A percentile compares a stretch with the other conserved stretches of the same genome.
Evolutionary conservation across 352 stramenopile species (phyloP).

Genomic region (Aphanomyces cochlioides): DNA sequence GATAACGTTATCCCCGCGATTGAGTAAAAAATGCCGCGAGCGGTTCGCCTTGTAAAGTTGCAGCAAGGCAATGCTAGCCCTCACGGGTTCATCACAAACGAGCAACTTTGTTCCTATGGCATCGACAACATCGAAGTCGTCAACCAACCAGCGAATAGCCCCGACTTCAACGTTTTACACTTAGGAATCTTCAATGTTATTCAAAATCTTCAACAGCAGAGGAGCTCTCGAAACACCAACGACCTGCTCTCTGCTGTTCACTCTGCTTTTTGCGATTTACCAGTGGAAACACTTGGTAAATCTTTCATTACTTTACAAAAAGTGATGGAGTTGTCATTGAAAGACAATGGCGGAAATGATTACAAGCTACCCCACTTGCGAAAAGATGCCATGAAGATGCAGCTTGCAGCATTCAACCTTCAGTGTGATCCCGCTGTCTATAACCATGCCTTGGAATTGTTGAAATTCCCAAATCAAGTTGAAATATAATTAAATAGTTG

Average conservation of each 20-base stretch:
- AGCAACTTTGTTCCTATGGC: no score
- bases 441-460: background rate
- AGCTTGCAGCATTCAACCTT: background rate
- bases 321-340: constrained; percentile 3
- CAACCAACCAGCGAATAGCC: background rate
- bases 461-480: constrained; percentile 7
- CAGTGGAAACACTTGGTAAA: background rate
- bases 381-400: background rate
- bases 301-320: constrained; percentile 6
- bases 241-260: background rate
- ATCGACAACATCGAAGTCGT: background rate
- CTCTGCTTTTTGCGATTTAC: constrained; percentile 10
- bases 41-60: background rate
- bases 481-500: background rate
- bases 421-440: background rate
- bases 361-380: background rate
- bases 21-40: background rate
- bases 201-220: constrained; percentile 1
- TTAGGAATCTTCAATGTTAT: background rate
- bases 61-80: constrained; percentile 8
- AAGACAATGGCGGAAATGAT: background rate
- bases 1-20: background rate
- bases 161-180: background rate
- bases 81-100: background rate
- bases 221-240: background rate